These are phyloP conservation scores for Naganishia onofrii DNA, from an alignment of 768 basidiomycete species.

Conservation along the genomic window DNA sequence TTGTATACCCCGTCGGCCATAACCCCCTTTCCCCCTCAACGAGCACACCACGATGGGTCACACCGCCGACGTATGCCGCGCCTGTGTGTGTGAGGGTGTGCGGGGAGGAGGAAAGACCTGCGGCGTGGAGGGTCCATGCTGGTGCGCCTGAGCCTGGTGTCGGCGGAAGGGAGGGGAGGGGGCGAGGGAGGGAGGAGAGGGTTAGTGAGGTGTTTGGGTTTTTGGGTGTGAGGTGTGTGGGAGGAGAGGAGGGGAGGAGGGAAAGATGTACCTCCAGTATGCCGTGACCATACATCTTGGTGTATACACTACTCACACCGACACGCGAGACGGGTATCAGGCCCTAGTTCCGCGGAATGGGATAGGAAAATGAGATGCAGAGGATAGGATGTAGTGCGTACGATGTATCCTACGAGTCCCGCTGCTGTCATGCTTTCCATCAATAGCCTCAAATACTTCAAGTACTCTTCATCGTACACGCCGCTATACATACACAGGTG, in stretches of 20 bases:
- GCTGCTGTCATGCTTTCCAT: conserved; percentile 43
- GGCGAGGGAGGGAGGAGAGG: neutral
- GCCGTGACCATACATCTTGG: conserved; percentile 95
- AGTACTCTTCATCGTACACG: conserved; percentile 76
- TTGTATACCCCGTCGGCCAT: conserved; percentile 93
- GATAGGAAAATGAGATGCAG: too few relatives aligned
- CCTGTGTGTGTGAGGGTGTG: conserved; percentile 73
- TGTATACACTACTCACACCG: conserved; percentile 61
- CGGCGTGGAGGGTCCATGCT: conserved; percentile 84
- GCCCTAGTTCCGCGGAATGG: too few relatives aligned
- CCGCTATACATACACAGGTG: too few relatives aligned
- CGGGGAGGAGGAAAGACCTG: conserved; percentile 60
- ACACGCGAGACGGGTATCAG: too few relatives aligned
- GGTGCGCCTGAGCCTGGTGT: conserved; percentile 72
- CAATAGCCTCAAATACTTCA: conserved; percentile 71
- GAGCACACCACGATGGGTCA: conserved; percentile 65
- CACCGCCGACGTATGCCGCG: conserved; percentile 81
- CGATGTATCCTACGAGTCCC: conserved; percentile 47
- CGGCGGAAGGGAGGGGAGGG: neutral
- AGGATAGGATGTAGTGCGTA: conserved; percentile 31
- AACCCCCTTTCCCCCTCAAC: conserved; percentile 73
- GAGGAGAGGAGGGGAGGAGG: too few relatives aligned
- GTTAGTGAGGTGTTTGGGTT: neutral
- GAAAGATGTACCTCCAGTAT: conserved; percentile 66
- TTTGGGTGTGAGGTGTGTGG: too few relatives aligned